These are phyloP conservation scores for Thalassiosira hispida DNA, from an alignment of 352 stramenopile species.

Conservation along the genomic window DNA sequence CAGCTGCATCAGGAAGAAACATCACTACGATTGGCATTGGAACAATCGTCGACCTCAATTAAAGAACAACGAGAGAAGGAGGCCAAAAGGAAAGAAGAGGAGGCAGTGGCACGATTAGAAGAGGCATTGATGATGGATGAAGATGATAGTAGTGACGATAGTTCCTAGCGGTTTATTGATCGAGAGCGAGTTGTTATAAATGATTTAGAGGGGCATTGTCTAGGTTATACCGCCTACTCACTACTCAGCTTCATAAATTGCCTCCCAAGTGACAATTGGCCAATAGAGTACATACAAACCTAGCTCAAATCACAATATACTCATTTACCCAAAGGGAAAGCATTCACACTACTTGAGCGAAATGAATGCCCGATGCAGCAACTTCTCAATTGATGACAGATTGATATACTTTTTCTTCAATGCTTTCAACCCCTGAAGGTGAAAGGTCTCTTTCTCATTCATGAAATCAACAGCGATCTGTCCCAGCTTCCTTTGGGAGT, in stretches of 20 bases:
- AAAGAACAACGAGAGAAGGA: conserved; percentile 35
- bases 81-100: conserved; percentile 29
- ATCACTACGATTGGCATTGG: conserved; percentile 13
- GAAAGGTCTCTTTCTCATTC: conserved; percentile 2
- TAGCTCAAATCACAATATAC: background rate
- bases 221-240: too few species aligned
- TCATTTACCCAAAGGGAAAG: too few species aligned
- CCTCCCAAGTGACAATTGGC: background rate
- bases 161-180: background rate
- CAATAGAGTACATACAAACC: background rate
- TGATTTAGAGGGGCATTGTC: conserved; percentile 2
- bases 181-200: background rate
- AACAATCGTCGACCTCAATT: conserved; percentile 24
- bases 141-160: conserved; percentile 2
- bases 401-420: conserved; percentile 21
- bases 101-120: conserved; percentile 43
- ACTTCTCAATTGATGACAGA: conserved; percentile 2
- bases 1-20: conserved; percentile 32
- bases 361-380: conserved; percentile 15
- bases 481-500: conserved; percentile 71
- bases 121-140: conserved; percentile 44
- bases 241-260: background rate
- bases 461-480: conserved; percentile 63
- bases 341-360: background rate
- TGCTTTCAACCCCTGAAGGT: background rate